Conservation (phyloP, 2,329 filamentous ascomycete genomes). For the Cordyceps fumosorosea region DNA sequence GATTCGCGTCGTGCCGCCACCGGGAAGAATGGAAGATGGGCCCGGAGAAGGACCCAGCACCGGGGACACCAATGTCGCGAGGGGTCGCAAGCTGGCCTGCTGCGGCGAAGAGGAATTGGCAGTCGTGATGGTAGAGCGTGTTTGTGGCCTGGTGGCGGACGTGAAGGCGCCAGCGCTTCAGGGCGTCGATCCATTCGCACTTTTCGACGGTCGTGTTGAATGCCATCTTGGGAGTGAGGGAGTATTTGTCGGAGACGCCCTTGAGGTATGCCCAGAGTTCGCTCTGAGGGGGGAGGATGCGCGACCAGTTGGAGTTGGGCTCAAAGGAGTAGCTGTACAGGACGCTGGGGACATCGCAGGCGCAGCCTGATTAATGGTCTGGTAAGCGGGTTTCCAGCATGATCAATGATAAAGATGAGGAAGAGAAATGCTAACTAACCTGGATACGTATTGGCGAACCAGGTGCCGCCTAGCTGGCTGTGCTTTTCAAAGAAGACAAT, state of each 20-base stretch:
- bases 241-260: conserved; percentile 40
- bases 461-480: conserved; percentile 54
- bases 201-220: conserved; percentile 30
- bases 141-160: conserved; percentile 21
- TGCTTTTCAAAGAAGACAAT: conserved; percentile 55
- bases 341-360: conserved; percentile 52
- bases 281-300: conserved; percentile 46
- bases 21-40: conserved; percentile 28
- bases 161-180: conserved; percentile 27
- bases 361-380: conserved; percentile 24
- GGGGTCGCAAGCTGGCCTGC: conserved; percentile 27
- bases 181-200: conserved; percentile 32
- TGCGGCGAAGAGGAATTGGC: conserved; percentile 32
- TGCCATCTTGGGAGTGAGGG: conserved; percentile 30
- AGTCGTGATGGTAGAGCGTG: conserved; percentile 26
- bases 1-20: conserved; percentile 26
- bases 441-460: conserved; percentile 57
- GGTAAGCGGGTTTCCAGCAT: background rate
- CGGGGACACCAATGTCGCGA: conserved; percentile 21
- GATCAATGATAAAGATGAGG: too few relatives aligned
- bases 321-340: conserved; percentile 57
- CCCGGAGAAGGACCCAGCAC: conserved; percentile 28
- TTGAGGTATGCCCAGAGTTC: conserved; percentile 55
- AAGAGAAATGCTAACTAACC: conserved; percentile 25
- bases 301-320: conserved; percentile 53